These are phyloP conservation scores for Penicillium crystallinum DNA, from an alignment of 495 filamentous ascomycete genomes.

Conservation along the genomic window DNA sequence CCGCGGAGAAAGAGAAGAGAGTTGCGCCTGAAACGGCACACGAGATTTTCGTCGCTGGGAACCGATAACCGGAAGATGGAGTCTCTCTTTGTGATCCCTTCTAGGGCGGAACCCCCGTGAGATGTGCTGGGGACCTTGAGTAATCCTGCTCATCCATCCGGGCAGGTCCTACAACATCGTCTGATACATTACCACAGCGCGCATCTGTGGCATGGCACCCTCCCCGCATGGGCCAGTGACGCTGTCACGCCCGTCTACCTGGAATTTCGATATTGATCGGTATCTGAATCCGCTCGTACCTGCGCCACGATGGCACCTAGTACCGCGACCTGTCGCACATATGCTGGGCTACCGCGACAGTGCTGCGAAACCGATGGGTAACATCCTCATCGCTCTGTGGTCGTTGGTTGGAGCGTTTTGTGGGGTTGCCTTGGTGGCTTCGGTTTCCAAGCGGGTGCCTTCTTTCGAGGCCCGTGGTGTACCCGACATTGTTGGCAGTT, in stretches of 20 bases:
- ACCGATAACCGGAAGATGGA: not conserved
- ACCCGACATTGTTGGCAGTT: constrained; percentile 38
- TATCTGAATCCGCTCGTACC: constrained; percentile 60
- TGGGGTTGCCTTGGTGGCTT: constrained; percentile 38
- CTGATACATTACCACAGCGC: not conserved
- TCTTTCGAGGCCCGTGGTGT: constrained; percentile 33
- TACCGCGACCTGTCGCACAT: constrained; percentile 36
- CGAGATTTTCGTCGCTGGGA: not conserved
- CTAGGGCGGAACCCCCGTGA: not conserved
- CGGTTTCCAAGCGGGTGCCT: constrained; percentile 36
- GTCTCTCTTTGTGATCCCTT: not conserved
- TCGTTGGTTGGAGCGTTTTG: constrained; percentile 41
- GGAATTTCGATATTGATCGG: constrained; percentile 62
- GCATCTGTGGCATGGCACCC: constrained; percentile 5
- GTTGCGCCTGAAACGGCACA: not conserved
- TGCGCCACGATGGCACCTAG: constrained; percentile 33
- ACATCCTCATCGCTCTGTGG: constrained; percentile 38
- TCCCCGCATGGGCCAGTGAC: constrained; percentile 1
- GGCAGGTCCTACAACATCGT: too few relatives aligned
- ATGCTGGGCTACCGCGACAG: constrained; percentile 37
- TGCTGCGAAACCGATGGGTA: constrained; percentile 28
- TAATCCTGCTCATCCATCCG: not conserved
- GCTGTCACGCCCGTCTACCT: constrained; percentile 16
- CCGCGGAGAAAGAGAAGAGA: constrained; percentile 12
- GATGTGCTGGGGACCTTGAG: not conserved